A percentile compares a stretch with the other conserved stretches of the same genome.
Evolutionary conservation across 768 basidiomycete species (phyloP).

Genomic region (Amanita inopinata): DNA sequence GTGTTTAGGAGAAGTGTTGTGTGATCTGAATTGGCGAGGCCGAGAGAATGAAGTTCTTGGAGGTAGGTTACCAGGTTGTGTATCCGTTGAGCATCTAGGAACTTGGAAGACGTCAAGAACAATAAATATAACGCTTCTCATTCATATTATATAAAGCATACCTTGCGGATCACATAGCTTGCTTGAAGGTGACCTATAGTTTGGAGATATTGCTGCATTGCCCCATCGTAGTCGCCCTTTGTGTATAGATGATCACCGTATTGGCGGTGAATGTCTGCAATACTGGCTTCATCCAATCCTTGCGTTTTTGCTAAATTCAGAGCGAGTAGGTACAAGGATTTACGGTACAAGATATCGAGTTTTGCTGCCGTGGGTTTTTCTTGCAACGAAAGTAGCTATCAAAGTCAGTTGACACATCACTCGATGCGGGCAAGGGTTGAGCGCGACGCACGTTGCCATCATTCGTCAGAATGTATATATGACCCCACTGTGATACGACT

Average conservation of each 20-base stretch:
- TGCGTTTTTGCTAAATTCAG: constrained; percentile 77
- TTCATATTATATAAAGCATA: constrained; percentile 18
- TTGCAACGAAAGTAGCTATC: constrained; percentile 52
- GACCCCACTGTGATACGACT: constrained; percentile 73
- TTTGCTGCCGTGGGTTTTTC: constrained; percentile 82
- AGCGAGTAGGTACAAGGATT: constrained; percentile 71
- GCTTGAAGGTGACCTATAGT: constrained; percentile 87
- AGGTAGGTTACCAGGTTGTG: constrained; percentile 93
- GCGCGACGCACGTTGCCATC: constrained; percentile 61
- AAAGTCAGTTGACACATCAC: constrained; percentile 40
- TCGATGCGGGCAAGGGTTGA: neutral
- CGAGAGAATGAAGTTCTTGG: constrained; percentile 85
- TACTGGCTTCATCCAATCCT: constrained; percentile 55
- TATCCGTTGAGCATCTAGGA: constrained; percentile 92
- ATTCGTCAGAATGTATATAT: constrained; percentile 69
- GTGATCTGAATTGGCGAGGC: constrained; percentile 91
- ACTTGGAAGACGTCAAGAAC: constrained; percentile 36
- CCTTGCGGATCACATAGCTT: constrained; percentile 96
- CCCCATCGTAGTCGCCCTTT: constrained; percentile 87
- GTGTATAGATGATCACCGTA: constrained; percentile 89
- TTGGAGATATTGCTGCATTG: constrained; percentile 86
- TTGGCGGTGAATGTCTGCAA: constrained; percentile 83
- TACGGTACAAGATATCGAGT: constrained; percentile 75
- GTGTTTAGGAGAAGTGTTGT: constrained; percentile 95
- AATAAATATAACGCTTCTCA: neutral